A percentile compares a stretch with the other conserved stretches of the same genome.
phyloP scores from a whole-genome alignment of 2,329 filamentous ascomycete species.

The Pezicula carpinea region DNA sequence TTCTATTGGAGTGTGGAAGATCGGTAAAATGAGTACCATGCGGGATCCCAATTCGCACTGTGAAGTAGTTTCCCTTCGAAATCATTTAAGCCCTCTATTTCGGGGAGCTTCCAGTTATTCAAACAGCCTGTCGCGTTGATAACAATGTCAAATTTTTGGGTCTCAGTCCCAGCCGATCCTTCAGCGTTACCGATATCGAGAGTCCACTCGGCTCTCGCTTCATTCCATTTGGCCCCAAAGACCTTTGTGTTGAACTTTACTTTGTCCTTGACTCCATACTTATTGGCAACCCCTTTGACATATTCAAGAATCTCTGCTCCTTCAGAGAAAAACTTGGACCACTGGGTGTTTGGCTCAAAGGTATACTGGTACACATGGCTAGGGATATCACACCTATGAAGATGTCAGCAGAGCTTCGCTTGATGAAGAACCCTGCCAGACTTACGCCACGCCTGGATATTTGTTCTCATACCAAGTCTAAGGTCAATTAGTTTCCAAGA shows the following conservation, averaged over 20 bases:
- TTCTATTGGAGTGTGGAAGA: not conserved
- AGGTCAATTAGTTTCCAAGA: too few relatives aligned
- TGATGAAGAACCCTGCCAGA: too few relatives aligned
- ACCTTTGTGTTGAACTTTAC: constrained; percentile 51
- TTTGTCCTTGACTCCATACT: constrained; percentile 48
- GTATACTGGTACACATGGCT: constrained; percentile 50
- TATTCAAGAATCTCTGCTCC: constrained; percentile 54
- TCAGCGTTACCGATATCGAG: constrained; percentile 31
- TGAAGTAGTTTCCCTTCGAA: constrained; percentile 41
- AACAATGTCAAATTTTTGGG: not conserved
- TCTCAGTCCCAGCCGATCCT: not conserved
- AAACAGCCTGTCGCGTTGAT: constrained; percentile 2
- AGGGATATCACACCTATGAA: constrained; percentile 37
- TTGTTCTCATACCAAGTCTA: constrained; percentile 48
- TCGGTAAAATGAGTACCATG: constrained; percentile 20
- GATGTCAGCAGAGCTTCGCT: too few relatives aligned
- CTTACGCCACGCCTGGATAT: constrained; percentile 44
- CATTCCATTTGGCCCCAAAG: constrained; percentile 47
- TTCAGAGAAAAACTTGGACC: constrained; percentile 50
- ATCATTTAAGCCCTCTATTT: constrained; percentile 38
- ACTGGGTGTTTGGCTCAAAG: constrained; percentile 51
- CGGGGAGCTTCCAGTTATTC: constrained; percentile 44
- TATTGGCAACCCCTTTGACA: constrained; percentile 43
- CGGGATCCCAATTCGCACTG: constrained; percentile 33
- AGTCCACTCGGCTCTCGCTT: constrained; percentile 42